Conservation (phyloP, 305 asterid genomes). For the Fraxinus floribunda region DNA sequence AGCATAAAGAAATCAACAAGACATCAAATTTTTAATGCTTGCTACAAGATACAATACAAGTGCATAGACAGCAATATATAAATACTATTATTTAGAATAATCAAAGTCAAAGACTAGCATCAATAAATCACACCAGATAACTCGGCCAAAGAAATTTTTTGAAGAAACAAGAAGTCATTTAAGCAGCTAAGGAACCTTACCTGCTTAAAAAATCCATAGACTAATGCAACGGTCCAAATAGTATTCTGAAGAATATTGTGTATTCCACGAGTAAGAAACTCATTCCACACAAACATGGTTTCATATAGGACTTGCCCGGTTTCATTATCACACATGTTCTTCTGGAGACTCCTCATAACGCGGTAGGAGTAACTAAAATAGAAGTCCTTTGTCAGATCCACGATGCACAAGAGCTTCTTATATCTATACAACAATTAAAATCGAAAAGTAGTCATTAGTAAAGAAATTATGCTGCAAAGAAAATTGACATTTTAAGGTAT, state of each 20-base stretch:
- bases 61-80: not conserved
- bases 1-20: constrained; percentile 31
- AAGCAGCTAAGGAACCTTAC: constrained; percentile 37
- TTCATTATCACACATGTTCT: constrained; percentile 61
- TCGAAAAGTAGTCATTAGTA: constrained; percentile 6
- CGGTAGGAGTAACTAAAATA: constrained; percentile 96
- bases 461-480: not conserved
- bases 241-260: constrained; percentile 80
- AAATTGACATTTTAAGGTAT: not conserved
- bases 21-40: constrained; percentile 22
- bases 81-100: not conserved
- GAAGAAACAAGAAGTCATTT: constrained; percentile 10
- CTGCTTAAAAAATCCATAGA: constrained; percentile 95
- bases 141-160: not conserved
- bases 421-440: constrained; percentile 53
- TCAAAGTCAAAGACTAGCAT: not conserved
- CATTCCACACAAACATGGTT: constrained; percentile 98
- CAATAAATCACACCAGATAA: constrained; percentile 1
- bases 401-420: constrained; percentile 89
- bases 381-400: constrained; percentile 98
- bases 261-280: constrained; percentile 87
- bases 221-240: constrained; percentile 93
- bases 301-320: constrained; percentile 70
- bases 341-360: constrained; percentile 94
- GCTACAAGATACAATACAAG: constrained; percentile 2